Percentiles rank a stretch among this genome's conserved stretches.
Conservation (phyloP, 768 basidiomycete species). For the Pleurotus djamor region DNA sequence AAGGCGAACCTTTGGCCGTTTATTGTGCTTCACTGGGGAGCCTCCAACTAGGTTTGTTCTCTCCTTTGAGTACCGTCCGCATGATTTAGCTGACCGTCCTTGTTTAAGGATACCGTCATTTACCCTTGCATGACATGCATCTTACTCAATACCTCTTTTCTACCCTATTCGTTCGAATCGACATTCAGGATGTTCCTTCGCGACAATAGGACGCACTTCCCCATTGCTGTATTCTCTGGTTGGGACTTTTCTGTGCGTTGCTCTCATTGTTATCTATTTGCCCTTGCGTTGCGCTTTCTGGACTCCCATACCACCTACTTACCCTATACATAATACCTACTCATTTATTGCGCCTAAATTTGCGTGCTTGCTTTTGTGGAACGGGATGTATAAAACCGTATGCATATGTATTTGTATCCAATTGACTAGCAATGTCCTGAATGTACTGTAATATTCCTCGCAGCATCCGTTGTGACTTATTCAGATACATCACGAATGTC, state of each 20-base stretch:
- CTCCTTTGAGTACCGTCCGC: conserved; percentile 1
- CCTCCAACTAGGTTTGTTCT: conserved; percentile 61
- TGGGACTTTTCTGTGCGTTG: no score
- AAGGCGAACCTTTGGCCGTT: conserved; percentile 66
- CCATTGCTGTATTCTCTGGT: no score
- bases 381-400: no score
- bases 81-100: not conserved
- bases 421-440: no score
- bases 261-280: no score
- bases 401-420: no score
- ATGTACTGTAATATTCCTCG: no score
- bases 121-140: conserved; percentile 90
- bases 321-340: no score
- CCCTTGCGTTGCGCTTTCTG: no score
- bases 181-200: conserved; percentile 30
- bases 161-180: conserved; percentile 81
- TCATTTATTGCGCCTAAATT: no score
- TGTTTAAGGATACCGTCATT: conserved; percentile 81
- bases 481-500: conserved; percentile 32
- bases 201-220: not conserved
- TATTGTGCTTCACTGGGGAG: conserved; percentile 78
- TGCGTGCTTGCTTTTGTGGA: no score
- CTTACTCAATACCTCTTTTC: conserved; percentile 91
- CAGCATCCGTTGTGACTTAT: not conserved
- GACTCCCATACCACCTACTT: no score